Conservation (phyloP, 106 monocot genomes). For the Dactylorhiza incarnata region DNA sequence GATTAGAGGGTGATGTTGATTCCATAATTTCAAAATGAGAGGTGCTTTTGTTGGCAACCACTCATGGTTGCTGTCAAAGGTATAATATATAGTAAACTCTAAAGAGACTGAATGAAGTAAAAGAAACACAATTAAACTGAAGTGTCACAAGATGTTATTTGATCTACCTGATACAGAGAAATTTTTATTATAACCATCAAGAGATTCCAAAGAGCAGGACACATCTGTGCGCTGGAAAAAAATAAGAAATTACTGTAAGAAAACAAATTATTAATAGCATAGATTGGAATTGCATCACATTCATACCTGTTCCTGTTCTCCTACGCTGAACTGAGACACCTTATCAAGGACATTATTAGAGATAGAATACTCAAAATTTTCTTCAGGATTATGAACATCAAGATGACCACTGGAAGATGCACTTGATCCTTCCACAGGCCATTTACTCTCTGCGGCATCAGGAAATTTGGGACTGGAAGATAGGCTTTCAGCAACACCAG, state of each 20-base stretch:
- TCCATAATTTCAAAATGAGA: too few species aligned
- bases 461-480: neutral
- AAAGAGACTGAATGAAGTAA: too few species aligned
- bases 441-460: neutral
- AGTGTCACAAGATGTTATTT: neutral
- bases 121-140: too few species aligned
- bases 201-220: neutral
- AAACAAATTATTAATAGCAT: neutral
- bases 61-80: too few species aligned
- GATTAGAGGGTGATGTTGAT: too few species aligned
- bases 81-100: too few species aligned
- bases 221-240: slow-evolving; percentile 2
- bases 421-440: neutral
- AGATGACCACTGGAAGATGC: neutral
- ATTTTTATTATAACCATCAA: too few species aligned
- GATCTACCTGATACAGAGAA: neutral
- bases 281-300: neutral
- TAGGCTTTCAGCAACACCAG: neutral
- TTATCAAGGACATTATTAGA: neutral
- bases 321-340: neutral
- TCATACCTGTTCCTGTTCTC: neutral
- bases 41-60: too few species aligned
- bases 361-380: neutral
- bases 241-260: neutral
- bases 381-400: neutral